Base-by-base conservation (phyloP, 441 rosid genomes). In the Dalechampia spathulata region DNA sequence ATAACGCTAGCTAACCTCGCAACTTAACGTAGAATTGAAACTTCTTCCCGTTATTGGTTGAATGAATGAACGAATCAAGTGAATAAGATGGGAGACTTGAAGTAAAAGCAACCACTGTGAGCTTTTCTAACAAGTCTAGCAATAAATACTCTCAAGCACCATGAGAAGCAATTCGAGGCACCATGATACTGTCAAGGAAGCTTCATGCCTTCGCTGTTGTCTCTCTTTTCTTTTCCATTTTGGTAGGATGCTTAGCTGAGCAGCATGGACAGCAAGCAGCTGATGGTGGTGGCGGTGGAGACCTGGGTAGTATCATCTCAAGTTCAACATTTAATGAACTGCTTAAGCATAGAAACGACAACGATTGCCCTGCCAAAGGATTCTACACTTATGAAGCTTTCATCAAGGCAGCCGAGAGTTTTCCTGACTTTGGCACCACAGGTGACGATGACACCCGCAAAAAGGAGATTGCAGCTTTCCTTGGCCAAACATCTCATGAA, bases 401-500 rank as follows among this genome's bases (percentile, higher is more conserved):
- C 60, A 58, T 80, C 9, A 54, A 61, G 0, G 85, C 89, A 0
- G 81, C 89, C 0, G 68, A 65, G 20, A 49, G 75, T 12, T 78
- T 72, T 50, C 74, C 71, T 0, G 75, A 55, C 2, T 85, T 83
- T 16, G 93, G 71, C 7, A 67, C 76, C 15, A 75, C 75, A 6
- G 93, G 86, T 5, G 69, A 73, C 47, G 30, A 32, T 27, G 68
- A 62, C 42, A 38, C 78, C 0, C 63, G 75, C 5, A 75, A 68
- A 58, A 75, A 70, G 21, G 88, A 85, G 52, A 54, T 82, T 20
- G 86, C 84, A 30, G 92, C 92, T 40, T 85, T 85, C 72, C 72
- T 85, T 16, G 86, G 72, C 20, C 89, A 85, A 45, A 85, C 93
- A 30, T 78, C 79, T 11, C 85, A 82, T 41, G 78, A 80, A 72